These are phyloP conservation scores for Trichophyton benhamiae DNA, from an alignment of 2,329 filamentous ascomycete genomes.

Conservation along the genomic window DNA sequence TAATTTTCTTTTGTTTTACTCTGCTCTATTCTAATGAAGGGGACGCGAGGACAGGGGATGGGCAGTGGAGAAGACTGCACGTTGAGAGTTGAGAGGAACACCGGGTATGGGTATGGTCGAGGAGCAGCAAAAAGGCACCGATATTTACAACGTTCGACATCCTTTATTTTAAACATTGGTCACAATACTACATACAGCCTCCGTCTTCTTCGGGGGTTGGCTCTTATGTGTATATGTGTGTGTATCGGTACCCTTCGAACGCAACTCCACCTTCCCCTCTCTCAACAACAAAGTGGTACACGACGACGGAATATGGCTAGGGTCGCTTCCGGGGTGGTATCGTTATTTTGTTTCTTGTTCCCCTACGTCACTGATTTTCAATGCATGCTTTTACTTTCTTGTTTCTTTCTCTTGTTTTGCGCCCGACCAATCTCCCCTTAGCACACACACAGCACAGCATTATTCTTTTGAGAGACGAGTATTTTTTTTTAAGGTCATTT, in stretches of 20 bases:
- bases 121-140: background rate
- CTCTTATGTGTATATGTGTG: conserved; percentile 15
- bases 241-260: background rate
- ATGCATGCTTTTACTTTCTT: background rate
- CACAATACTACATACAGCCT: background rate
- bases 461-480: background rate
- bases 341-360: conserved; percentile 16
- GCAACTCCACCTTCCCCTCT: conserved; percentile 1
- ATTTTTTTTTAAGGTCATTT: conserved; percentile 2
- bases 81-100: background rate
- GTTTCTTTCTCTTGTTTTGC: background rate
- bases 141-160: conserved; percentile 17
- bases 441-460: background rate
- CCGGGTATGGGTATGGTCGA: background rate
- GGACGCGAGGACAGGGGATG: background rate
- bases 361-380: background rate
- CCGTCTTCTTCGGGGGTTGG: conserved; percentile 7
- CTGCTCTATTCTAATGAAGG: conserved; percentile 7
- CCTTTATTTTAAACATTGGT: background rate
- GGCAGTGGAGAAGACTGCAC: background rate
- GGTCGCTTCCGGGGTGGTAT: conserved; percentile 38
- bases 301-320: conserved; percentile 36
- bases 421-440: background rate
- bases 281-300: conserved; percentile 14
- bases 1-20: background rate